These are phyloP conservation scores for Hyaloscypha variabilis DNA, from an alignment of 495 filamentous ascomycete species.

Conservation along the genomic window DNA sequence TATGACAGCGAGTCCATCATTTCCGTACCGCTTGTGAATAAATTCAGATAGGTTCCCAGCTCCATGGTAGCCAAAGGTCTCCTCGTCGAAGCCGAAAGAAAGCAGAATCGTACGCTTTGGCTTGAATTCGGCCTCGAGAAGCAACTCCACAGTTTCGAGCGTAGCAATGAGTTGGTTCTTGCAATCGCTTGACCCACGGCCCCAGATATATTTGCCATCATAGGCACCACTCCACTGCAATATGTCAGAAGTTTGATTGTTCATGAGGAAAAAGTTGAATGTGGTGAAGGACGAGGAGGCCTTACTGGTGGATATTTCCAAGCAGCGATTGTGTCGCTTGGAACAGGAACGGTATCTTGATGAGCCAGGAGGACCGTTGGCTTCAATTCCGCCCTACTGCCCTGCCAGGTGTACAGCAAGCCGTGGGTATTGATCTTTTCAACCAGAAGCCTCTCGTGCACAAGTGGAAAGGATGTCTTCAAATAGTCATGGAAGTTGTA, in stretches of 20 bases:
- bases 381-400: conserved; percentile 52
- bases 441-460: conserved; percentile 36
- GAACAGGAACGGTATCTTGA: conserved; percentile 68
- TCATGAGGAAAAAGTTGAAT: too few relatives aligned
- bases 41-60: conserved; percentile 53
- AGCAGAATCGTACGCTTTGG: conserved; percentile 57
- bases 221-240: conserved; percentile 58
- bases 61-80: conserved; percentile 60
- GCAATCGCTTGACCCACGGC: conserved; percentile 57
- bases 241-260: too few relatives aligned
- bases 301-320: conserved; percentile 69
- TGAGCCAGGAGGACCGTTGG: conserved; percentile 65
- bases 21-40: conserved; percentile 55
- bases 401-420: conserved; percentile 62
- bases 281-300: too few relatives aligned
- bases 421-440: conserved; percentile 64
- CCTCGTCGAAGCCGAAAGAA: conserved; percentile 66
- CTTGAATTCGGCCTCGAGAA: conserved; percentile 51
- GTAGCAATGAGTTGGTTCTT: conserved; percentile 63
- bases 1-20: conserved; percentile 59
- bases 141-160: conserved; percentile 54
- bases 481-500: conserved; percentile 38
- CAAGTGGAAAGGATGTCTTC: conserved; percentile 35
- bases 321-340: conserved; percentile 44
- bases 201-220: conserved; percentile 67